Base-by-base conservation (phyloP, 352 stramenopile genomes). In the Phytophthora cactorum region DNA sequence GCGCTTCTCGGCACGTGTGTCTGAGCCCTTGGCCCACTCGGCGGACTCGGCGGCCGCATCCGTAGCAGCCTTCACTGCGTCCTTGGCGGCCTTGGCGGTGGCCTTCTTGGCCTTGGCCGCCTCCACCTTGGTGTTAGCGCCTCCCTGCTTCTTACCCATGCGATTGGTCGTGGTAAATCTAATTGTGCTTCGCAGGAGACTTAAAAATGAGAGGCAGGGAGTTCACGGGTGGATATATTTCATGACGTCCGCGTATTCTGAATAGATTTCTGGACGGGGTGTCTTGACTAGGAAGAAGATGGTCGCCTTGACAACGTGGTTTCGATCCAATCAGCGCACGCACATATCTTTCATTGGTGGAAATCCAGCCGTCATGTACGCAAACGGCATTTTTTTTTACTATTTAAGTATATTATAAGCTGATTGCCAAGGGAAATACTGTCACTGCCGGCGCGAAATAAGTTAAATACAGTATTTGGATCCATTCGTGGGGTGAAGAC, bases 21-120 rank as follows among this genome's bases (percentile, higher is more conserved):
- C 77, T 1, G 78, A 50, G 46, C 85, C 85, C 56, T 88, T 78
- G 47, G 74, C 58, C 85, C 85, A 93, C 11, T 92, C 84, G 5
- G 78, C 78, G 17, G 72, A 72, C 63, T 85, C 75, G 0, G 66
- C 60, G 4, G 78, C 81, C 2, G 81, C 82, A 3, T 66, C 69
- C 25, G 74, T 60, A 12, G 82, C 82, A 52, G 73, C 56, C 54
- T 80, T 77, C 61, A 77, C 81, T 29, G 77, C 78, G 60, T 89
- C 79, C 66, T 93, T 93, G 4, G 64, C 66, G 2, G 81, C 75
- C 54, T 88, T 81, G 34, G 72, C 66, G 11, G 52, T 71, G 8
- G 84, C 84, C 66, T 93, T 93, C 72, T 84, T 84, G 59, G 82
- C 81, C 66, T 91, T 91, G 17, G 76, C 85, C 15, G 81, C 85